Base-by-base conservation (phyloP, 2,329 filamentous ascomycete genomes). In the Fusarium albosuccineum region DNA sequence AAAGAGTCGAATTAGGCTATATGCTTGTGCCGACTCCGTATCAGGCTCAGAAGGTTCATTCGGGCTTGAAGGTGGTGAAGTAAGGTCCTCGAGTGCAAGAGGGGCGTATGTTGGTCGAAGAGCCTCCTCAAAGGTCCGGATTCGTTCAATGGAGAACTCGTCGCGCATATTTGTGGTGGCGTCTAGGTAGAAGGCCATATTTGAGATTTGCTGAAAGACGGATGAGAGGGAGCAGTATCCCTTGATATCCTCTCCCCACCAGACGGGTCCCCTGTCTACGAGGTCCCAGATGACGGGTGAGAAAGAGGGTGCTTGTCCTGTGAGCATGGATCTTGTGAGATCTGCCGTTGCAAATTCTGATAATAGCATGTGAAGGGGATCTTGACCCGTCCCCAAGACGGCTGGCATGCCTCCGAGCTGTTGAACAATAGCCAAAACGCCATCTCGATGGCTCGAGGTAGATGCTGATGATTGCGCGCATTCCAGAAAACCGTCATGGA, bases 261-360 rank as follows among this genome's bases (percentile, higher is more conserved):
- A 83, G 2, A 80, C 75, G 9, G 79, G 76, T 0, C 76, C 76
- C 22, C 76, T 70, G 5, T 80, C 79, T 37, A 82, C 79, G 4
- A 74, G 72, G 30, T 76, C 70, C 81, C 81, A 83, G 3, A 77
- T 75, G 0, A 70, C 65, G 1, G 77, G 74, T 2, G 77, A 71
- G 8, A 81, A 82, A 9, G 76, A 79, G 1, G 80, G 80, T 5
- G 73, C 61, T 16, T 74, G 73, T 0, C 79, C 80, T 16, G 77
- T 80, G 1, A 82, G 70, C 56, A 83, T 65, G 1, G 80, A 75
- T 9, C 80, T 77, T 1, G 80, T 82, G 9, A 83, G 72, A 57
- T 83, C 81, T 55, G 80, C 78, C 0, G 81, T 81, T 3, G 77
- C 76, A 45, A 82, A 83, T 48, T 82, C 80, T 0, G 81, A 82